Base-by-base conservation (phyloP, 805 yeast species). In the Sungouiella thailandica region DNA sequence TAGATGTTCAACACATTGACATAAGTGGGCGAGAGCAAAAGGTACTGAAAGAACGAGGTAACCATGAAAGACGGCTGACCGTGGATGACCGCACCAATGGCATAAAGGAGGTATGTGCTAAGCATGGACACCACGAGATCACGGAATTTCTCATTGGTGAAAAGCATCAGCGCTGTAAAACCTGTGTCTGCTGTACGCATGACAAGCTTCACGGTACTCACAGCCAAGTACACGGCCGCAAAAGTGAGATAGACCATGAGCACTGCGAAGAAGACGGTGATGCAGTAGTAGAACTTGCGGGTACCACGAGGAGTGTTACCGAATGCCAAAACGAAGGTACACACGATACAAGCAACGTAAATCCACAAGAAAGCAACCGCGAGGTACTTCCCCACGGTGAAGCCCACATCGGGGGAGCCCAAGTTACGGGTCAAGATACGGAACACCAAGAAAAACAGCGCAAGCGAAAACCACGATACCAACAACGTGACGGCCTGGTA, bases 261-360 rank as follows among this genome's bases (percentile, higher is more conserved):
- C 2, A 88, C 66, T 0, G 97, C 96, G 62, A 90, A 90, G 49
- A 89, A 76, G 11, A 74, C 59, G 19, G 85, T 85, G 38, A 89
- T 83, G 7, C 78, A 70, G 32, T 81, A 56, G 55, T 93, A 90
- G 49, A 88, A 82, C 48, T 65, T 72, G 39, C 79, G 78, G 0
- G 97, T 86, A 18, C 97, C 97, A 44, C 83, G 76, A 2, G 98
- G 97, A 23, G 94, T 80, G 57, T 90, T 90, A 51, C 98, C 98
- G 58, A 90, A 82, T 2, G 96, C 83, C 37, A 90, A 63, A 25
- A 90, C 86, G 61, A 90, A 89, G 5, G 95, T 86, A 7, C 90
- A 77, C 17, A 87, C 81, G 2, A 93, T 62, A 11, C 89, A 81
- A 1, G 82, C 81, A 37, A 83, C 75, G 50, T 89, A 90, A 15